Base-by-base conservation (phyloP, 202 grass and related monocot genomes). In the Setaria viridis region DNA sequence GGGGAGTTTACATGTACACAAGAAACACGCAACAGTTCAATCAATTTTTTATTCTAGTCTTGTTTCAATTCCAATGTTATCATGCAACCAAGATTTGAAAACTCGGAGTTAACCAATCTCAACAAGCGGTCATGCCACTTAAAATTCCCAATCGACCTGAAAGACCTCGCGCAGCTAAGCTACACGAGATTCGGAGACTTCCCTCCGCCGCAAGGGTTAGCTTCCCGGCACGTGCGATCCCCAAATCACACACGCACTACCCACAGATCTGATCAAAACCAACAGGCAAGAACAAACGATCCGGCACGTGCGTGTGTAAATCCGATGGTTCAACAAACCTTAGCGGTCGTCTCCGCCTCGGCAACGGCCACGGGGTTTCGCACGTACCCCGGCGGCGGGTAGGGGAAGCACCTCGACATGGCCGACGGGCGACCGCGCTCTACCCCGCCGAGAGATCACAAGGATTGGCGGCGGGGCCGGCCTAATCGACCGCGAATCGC, bases 321-420 rank as follows among this genome's bases (percentile, higher is more conserved):
- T 90, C 90, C 88, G 88, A 94, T 73, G 87, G 87, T 85, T 93
- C 77, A 92, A 97, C 91, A 84, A 94, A 97, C 94, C 94, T 97
- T 97, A 90, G 85, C 87, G 89, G 94, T 82, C 72, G 85, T 75
- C 88, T 92, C 85, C 82, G 69, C 82, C 86, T 84, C 78, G 79
- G 89, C 85, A 82, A 82, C 78, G 66, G 87, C 91, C 89, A 76
- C 94, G 33, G 85, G 82, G 66, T 85, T 91, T 67, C 82, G 85
- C 85, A 91, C 88, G 89, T 94, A 97, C 30, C 79, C 86, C 66
- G 85, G 94, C 82, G 94, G 91, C 77, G 94, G 94, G 84, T 89
- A 97, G 66, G 89, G 91, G 89, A 94, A 87, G 89, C 94, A 97
- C 89, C 94, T 91, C 87, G 94, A 97, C 94, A 97, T 97, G 77